Evolutionary conservation across 441 rosid species (phyloP).

Genomic region (Populus hybrid): DNA sequence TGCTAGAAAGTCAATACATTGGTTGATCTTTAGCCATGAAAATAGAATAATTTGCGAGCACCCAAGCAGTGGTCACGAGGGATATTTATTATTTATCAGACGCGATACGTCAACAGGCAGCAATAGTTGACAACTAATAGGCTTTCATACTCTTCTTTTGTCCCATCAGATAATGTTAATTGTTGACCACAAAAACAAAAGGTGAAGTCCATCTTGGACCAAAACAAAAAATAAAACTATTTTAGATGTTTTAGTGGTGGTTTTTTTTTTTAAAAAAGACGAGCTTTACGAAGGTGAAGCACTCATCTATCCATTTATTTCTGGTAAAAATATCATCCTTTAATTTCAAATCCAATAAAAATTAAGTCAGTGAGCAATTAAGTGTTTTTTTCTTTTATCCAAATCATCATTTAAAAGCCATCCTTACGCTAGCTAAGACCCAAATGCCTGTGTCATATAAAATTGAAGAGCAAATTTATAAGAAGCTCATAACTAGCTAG

Average conservation of each 20-base stretch:
- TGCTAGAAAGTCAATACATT: slow-evolving; percentile 25
- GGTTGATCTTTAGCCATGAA: slow-evolving; percentile 16
- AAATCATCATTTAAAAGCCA: background rate
- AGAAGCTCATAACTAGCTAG: background rate
- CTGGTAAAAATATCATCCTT: too few species aligned
- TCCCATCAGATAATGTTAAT: background rate
- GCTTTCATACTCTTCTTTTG: background rate
- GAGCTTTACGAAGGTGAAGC: too few species aligned
- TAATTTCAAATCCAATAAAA: too few species aligned
- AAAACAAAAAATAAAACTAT: too few species aligned
- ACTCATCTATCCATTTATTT: too few species aligned
- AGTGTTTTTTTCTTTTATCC: background rate
- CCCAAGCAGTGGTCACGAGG: background rate
- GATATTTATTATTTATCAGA: background rate
- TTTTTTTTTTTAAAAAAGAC: too few species aligned
- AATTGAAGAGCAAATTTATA: background rate
- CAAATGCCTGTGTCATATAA: background rate
- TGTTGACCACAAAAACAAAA: too few species aligned
- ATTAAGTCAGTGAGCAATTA: too few species aligned
- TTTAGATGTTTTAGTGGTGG: too few species aligned
- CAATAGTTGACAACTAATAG: slow-evolving; percentile 22
- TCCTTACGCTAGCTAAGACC: background rate
- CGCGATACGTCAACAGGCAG: slow-evolving; percentile 4
- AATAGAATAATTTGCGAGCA: background rate
- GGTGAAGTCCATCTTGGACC: background rate